These are phyloP conservation scores for Lichtheimia hyalospora DNA, from an alignment of 371 early-diverging fungal species.

Conservation along the genomic window DNA sequence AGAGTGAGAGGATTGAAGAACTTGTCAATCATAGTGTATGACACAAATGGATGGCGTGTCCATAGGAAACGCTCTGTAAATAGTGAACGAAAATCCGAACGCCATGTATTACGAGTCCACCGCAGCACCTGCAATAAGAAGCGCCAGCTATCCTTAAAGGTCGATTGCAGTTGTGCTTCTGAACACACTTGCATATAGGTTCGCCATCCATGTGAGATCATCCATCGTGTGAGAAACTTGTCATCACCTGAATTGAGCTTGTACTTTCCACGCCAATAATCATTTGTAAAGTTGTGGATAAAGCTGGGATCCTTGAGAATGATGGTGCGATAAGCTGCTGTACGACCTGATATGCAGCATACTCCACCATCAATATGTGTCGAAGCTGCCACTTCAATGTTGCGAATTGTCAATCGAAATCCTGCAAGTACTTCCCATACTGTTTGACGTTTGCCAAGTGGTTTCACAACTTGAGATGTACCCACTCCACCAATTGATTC, in stretches of 20 bases:
- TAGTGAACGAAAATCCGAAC: constrained; percentile 68
- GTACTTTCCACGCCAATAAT: constrained; percentile 72
- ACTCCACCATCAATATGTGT: constrained; percentile 80
- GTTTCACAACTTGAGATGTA: constrained; percentile 63
- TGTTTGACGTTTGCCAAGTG: constrained; percentile 60
- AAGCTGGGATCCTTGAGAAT: constrained; percentile 75
- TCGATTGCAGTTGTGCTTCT: constrained; percentile 71
- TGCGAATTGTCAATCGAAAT: constrained; percentile 70
- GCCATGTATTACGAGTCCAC: constrained; percentile 82
- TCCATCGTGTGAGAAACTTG: constrained; percentile 79
- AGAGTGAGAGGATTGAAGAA: constrained; percentile 73
- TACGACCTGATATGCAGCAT: constrained; percentile 78
- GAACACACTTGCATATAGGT: constrained; percentile 73
- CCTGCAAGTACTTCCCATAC: constrained; percentile 77
- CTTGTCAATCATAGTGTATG: constrained; percentile 79
- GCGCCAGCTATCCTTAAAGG: constrained; percentile 81
- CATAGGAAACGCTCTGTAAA: constrained; percentile 67
- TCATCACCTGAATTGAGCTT: constrained; percentile 78
- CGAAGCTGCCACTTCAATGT: constrained; percentile 75
- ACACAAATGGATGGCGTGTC: constrained; percentile 70
- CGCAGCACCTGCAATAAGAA: constrained; percentile 71
- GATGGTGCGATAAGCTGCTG: constrained; percentile 73
- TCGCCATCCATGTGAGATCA: constrained; percentile 71
- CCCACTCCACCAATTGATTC: constrained; percentile 74
- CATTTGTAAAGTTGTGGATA: constrained; percentile 69